Evolutionary conservation across 2,329 filamentous ascomycete species (phyloP).

Genomic region (Ceratocystis colombiana): DNA sequence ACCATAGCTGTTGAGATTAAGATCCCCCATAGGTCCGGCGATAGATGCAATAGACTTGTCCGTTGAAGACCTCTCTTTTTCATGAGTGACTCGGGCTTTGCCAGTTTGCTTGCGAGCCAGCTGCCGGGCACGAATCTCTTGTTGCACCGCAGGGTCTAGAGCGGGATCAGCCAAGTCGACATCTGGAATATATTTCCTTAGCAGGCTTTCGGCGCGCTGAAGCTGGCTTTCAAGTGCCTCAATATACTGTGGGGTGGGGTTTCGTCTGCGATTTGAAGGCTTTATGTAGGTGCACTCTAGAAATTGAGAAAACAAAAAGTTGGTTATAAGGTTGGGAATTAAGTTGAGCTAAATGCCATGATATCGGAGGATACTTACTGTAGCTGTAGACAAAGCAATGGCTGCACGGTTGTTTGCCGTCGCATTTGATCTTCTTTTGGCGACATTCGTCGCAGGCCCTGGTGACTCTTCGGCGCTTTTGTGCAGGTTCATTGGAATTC

Average conservation of each 20-base stretch:
- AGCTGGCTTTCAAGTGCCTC: conserved; percentile 76
- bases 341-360: background rate
- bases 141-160: conserved; percentile 65
- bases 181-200: conserved; percentile 72
- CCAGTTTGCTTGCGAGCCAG: conserved; percentile 40
- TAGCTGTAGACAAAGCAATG: conserved; percentile 98
- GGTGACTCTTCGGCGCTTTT: conserved; percentile 69
- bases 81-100: conserved; percentile 27
- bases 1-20: conserved; percentile 84
- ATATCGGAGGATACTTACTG: conserved; percentile 47
- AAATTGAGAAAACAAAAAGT: conserved; percentile 27
- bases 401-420: conserved; percentile 79
- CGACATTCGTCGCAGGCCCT: conserved; percentile 74
- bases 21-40: conserved; percentile 82
- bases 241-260: conserved; percentile 85
- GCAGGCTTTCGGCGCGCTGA: conserved; percentile 69
- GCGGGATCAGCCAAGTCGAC: conserved; percentile 76
- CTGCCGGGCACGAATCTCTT: conserved; percentile 52
- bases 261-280: conserved; percentile 80
- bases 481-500: conserved; percentile 47
- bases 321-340: background rate
- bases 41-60: conserved; percentile 71
- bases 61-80: conserved; percentile 40
- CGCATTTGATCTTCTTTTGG: conserved; percentile 79
- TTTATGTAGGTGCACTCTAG: conserved; percentile 92